Percentiles rank a stretch among this genome's conserved stretches.
Conservation (phyloP, 345 rosid species). For the Bruguiera sexangula region DNA sequence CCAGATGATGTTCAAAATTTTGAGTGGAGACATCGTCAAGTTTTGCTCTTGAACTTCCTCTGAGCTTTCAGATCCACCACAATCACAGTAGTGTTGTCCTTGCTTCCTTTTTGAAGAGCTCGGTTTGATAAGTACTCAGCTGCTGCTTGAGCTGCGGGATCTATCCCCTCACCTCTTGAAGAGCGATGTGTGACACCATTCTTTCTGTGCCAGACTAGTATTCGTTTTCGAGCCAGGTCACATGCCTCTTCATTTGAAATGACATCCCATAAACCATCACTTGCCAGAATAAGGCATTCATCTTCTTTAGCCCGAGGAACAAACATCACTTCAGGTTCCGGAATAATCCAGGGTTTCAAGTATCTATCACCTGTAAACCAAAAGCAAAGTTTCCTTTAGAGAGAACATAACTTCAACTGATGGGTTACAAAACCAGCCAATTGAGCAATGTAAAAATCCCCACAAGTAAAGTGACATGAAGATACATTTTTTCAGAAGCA, state of each 20-base stretch:
- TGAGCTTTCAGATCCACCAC: conserved; percentile 92
- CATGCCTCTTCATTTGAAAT: conserved; percentile 90
- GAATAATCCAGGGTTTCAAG: conserved; percentile 92
- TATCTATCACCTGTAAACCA: conserved; percentile 78
- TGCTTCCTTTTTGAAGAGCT: conserved; percentile 88
- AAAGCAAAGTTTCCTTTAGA: not conserved
- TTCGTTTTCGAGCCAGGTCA: conserved; percentile 76
- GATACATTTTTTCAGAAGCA: too few species aligned
- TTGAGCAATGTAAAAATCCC: not conserved
- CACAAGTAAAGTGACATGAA: not conserved
- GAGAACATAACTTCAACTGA: too few species aligned
- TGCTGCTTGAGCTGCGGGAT: conserved; percentile 90
- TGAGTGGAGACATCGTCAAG: conserved; percentile 24
- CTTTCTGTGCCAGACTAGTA: conserved; percentile 87
- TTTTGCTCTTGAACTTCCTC: conserved; percentile 79
- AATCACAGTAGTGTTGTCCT: conserved; percentile 75
- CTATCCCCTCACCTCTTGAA: conserved; percentile 49
- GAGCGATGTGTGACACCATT: conserved; percentile 42
- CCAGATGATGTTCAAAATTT: conserved; percentile 7
- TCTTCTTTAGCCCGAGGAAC: conserved; percentile 84
- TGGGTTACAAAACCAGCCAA: not conserved
- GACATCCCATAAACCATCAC: conserved; percentile 98
- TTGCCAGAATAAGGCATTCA: conserved; percentile 81
- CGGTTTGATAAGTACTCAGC: conserved; percentile 75
- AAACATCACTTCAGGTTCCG: conserved; percentile 86